Conservation (phyloP, 2,329 filamentous ascomycete species). For the Microcyclospora pomicola region DNA sequence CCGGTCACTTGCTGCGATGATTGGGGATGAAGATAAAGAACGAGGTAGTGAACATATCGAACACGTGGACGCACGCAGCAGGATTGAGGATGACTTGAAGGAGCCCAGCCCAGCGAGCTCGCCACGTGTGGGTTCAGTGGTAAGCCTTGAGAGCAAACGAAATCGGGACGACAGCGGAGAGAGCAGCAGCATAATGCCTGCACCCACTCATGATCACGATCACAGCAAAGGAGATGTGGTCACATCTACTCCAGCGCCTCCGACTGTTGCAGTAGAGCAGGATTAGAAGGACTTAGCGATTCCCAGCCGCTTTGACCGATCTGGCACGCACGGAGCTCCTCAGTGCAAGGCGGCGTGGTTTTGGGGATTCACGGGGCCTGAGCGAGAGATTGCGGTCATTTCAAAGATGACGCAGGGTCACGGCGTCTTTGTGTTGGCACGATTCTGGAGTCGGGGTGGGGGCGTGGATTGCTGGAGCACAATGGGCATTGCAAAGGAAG, state of each 20-base stretch:
- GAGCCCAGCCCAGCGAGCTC: constrained; percentile 10
- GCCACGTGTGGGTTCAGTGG: constrained; percentile 2
- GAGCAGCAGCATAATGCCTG: constrained; percentile 10
- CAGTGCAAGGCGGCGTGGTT: too few relatives aligned
- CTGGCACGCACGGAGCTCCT: too few relatives aligned
- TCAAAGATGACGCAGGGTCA: too few relatives aligned
- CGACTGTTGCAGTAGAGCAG: background rate
- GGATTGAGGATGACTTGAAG: constrained; percentile 10
- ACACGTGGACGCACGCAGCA: constrained; percentile 6
- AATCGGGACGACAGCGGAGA: constrained; percentile 18
- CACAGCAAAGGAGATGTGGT: background rate
- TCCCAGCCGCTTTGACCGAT: too few relatives aligned
- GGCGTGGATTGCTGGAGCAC: background rate
- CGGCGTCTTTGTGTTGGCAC: too few relatives aligned
- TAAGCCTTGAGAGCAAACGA: constrained; percentile 9
- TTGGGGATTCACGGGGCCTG: too few relatives aligned
- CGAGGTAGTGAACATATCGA: constrained; percentile 29
- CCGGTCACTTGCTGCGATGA: constrained; percentile 69
- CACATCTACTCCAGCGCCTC: background rate
- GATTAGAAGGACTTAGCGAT: background rate
- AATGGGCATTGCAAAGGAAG: background rate
- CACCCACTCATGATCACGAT: constrained; percentile 9
- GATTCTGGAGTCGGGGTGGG: too few relatives aligned
- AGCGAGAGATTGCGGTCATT: too few relatives aligned
- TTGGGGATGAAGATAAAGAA: constrained; percentile 49